Base-by-base conservation (phyloP, 139 green algal genomes). In the Pseudopediastrum boryanum region DNA sequence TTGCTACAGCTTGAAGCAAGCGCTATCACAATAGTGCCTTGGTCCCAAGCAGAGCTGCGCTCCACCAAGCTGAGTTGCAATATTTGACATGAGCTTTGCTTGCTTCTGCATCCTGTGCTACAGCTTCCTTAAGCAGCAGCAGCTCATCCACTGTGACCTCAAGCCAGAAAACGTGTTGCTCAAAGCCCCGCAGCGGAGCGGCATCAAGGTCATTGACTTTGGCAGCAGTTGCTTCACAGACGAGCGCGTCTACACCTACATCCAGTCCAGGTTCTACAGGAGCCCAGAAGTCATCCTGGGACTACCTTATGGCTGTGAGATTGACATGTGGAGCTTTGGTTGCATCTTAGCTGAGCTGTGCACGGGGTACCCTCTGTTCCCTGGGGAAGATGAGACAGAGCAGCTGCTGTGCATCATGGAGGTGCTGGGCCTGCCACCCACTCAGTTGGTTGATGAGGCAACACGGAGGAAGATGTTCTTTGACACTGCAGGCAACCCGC, bases 191-290 rank as follows among this genome's bases (percentile, higher is more conserved):
- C 87, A 89, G 80, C 87, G 87, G 48, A 92, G 85, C 16, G 80
- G 72, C 62, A 89, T 96, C 80, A 97, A 95, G 81, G 81, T 98
- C 27, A 95, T 96, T 59, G 94, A 98, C 85, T 98, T 98, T 85
- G 94, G 94, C 44, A 89, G 71, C 70, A 90, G 81, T 61, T 97
- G 90, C 85, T 92, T 93, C 77, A 72, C 85, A 35, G 75, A 92
- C 48, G 90, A 94, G 85, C 80, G 73, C 2, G 73, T 93, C 29
- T 95, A 95, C 85, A 95, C 90, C 12, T 95, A 98, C 87, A 94
- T 98, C 52, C 93, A 97, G 85, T 89, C 79, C 52, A 48, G 74
- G 33, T 81, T 81, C 61, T 81, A 81, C 62, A 62, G 74, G 46
- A 81, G 74, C 46, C 74, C 74, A 21, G 82, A 89, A 75, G 87